Evolutionary conservation across 345 rosid species (phyloP).

Genomic region (Linum tenue): DNA sequence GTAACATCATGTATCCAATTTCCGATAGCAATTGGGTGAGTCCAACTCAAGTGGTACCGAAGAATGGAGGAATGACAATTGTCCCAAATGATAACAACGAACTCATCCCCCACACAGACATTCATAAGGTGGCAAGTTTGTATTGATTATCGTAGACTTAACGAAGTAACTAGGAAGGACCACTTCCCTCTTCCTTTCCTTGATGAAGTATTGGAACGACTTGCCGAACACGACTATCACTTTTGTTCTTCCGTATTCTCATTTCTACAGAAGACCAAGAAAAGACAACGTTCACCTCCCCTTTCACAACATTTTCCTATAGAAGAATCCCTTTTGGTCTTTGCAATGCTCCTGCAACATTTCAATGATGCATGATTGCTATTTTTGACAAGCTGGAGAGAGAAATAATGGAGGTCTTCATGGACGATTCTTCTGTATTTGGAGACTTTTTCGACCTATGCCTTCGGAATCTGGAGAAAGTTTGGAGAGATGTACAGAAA

Average conservation of each 20-base stretch:
- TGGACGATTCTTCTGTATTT: neutral
- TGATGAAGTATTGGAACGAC: neutral
- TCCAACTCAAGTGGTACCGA: too few species aligned
- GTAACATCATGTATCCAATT: too few species aligned
- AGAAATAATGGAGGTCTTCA: neutral
- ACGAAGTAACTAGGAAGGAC: neutral
- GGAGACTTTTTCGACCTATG: too few species aligned
- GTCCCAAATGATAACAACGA: neutral
- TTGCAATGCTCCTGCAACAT: too few species aligned
- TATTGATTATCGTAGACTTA: neutral
- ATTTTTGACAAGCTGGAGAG: neutral
- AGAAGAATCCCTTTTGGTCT: too few species aligned
- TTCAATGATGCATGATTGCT: neutral
- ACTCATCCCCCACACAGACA: neutral
- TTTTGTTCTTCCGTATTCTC: neutral
- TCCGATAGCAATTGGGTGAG: too few species aligned
- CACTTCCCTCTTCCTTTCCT: neutral
- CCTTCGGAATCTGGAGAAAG: too few species aligned
- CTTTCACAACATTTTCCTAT: too few species aligned
- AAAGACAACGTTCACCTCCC: neutral
- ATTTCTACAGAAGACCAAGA: neutral
- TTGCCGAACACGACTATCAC: neutral
- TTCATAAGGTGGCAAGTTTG: neutral
- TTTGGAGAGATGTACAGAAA: too few species aligned
- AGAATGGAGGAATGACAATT: neutral